Evolutionary conservation across 1,284 basidiomycete genomes (phyloP), one percentile per base, ranked within the genome.

Genomic region (Volvariella surrecta): DNA sequence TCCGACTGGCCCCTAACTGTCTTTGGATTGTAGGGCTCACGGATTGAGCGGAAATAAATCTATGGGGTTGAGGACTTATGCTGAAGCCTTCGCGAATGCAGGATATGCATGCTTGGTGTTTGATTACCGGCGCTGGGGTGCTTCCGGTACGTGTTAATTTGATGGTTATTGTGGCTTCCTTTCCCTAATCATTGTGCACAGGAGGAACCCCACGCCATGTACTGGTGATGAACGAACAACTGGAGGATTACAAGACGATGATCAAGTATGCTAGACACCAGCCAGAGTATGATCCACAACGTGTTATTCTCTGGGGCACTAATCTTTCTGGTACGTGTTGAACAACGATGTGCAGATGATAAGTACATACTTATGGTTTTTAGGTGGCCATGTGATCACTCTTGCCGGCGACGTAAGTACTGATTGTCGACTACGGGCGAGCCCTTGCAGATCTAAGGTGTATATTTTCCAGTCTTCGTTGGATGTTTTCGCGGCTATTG

Each of bases 121-220:
- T 47, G 64, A 67, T 50, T 67, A 67, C 47, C 57, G 64, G 3
- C 54, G 63, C 1, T 68, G 63, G 61, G 66, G 66, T 2, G 44
- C 52, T 9, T 67, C 64, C 32, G 63, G 64, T 63, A 32, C 7
- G 34, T 19, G n/a, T 19, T 19, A 6, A 19, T 19, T 8, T 16
- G 13, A 7, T 8, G 34, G 18, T 15, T 35, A 8, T 15, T 35
- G 18, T 35, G 6, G 13, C 6, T 35, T 19, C 31, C 17, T n/a
- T 30, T 4, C 18, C 35, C 22, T 13, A 15, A 37, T 3, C 37
- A 6, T 28, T 32, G 7, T 45, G 4, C 7, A 1, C 42, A 67
- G 65, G 62, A 32, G 66, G 66, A 4, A 55, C 46, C 0, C 64
- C 61, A 2, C 55, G 62, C 6, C 52, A 66, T 32, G 45, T 55